phyloP scores from a whole-genome alignment of 164 flowering plant species.

The Magnolia officinalis region DNA sequence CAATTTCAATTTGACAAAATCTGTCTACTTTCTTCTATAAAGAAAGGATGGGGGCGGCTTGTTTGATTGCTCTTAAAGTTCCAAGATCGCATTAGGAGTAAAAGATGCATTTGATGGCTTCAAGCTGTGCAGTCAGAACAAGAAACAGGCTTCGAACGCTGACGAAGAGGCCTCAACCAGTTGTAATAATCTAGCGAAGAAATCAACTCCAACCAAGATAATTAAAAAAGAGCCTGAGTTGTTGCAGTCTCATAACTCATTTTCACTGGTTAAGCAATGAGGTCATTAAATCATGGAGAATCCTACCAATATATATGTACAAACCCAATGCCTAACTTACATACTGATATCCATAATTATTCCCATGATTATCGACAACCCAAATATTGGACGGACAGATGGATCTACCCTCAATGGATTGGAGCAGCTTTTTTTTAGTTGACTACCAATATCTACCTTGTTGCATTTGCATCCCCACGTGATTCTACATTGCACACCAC shows the following conservation, averaged over 20 bases:
- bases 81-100: too few species aligned
- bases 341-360: constrained; percentile 1
- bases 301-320: constrained; percentile 10
- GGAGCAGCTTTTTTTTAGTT: constrained; percentile 14
- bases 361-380: constrained; percentile 14
- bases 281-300: background rate
- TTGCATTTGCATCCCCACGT: background rate
- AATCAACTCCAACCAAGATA: background rate
- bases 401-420: constrained; percentile 11
- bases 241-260: background rate
- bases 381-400: constrained; percentile 9
- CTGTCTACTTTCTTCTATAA: too few species aligned
- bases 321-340: constrained; percentile 2
- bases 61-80: too few species aligned
- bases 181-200: background rate
- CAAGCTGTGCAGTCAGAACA: too few species aligned
- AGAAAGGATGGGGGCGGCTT: too few species aligned
- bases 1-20: too few species aligned
- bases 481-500: too few species aligned
- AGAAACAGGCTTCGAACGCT: too few species aligned
- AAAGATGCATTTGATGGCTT: too few species aligned
- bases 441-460: constrained; percentile 6
- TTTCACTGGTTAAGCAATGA: background rate
- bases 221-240: background rate
- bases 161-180: too few species aligned